Conservation (phyloP, 2,329 filamentous ascomycete species). For the Byssochlamys sp. region DNA sequence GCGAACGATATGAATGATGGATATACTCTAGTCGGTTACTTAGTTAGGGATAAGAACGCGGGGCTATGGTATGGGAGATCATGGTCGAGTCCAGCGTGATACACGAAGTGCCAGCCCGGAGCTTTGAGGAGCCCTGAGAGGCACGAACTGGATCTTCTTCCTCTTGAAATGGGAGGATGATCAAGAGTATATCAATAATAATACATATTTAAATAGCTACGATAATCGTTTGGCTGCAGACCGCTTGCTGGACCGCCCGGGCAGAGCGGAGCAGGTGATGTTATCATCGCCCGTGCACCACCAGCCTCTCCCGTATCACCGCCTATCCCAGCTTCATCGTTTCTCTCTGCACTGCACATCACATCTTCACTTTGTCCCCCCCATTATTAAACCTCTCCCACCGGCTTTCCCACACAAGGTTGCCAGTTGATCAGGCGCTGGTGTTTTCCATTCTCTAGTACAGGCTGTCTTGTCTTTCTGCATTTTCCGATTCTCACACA, state of each 20-base stretch:
- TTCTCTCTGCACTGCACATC: not conserved
- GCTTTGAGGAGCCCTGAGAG: not conserved
- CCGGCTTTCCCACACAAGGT: conserved; percentile 1
- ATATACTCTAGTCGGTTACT: conserved; percentile 6
- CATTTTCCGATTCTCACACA: not conserved
- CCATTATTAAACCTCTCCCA: conserved; percentile 1
- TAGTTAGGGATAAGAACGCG: not conserved
- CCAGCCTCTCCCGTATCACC: conserved; percentile 5
- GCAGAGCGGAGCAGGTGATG: conserved; percentile 24
- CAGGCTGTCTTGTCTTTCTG: conserved; percentile 4
- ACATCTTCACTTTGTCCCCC: not conserved
- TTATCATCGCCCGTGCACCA: conserved; percentile 11
- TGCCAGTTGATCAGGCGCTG: not conserved
- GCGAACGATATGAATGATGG: conserved; percentile 4
- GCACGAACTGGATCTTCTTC: not conserved
- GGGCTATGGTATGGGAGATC: not conserved
- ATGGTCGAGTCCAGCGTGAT: not conserved
- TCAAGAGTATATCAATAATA: not conserved
- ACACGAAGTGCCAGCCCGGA: not conserved
- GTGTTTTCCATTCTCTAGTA: not conserved
- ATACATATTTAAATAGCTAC: no score
- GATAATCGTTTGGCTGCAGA: conserved; percentile 3
- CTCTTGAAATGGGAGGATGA: not conserved
- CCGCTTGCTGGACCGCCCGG: conserved; percentile 24
- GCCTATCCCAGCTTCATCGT: not conserved